Base-by-base conservation (phyloP, 129 eudicot species). In the Deinandra increscens region DNA sequence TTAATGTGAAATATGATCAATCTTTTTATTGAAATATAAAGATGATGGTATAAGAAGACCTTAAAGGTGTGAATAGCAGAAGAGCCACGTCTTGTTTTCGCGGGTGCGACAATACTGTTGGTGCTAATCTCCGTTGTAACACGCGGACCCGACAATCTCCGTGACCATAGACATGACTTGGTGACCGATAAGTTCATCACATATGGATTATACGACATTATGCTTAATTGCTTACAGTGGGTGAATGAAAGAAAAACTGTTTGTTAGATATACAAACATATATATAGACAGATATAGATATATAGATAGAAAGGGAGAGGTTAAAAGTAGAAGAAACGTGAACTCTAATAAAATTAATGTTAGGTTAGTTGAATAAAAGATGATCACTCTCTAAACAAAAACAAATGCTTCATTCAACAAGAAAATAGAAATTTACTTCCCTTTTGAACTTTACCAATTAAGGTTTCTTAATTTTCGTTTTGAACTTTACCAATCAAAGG, bases 41-140 rank as follows among this genome's bases (percentile, higher is more conserved):
- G 26, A 39, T 22, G 9, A 39, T 19, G 37, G 8, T 39, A 43
- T 31, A 4, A 44, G 29, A 51, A 18, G 22, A 74, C 79, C 79
- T 74, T 39, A 54, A 74, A 65, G 2, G 72, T 65, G 39, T 17
- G 49, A 74, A 29, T 51, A 73, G 56, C 56, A 37, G 42, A 51
- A 5, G 17, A 39, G 10, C 54, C 43, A 51, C 13, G 22, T 4
- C 46, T 50, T 41, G 31, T 26, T 48, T 73, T 63, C 4, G 53
- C 17, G 0, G 17, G 14, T n/a, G 7, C 1, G 45, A 43, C 58
- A 43, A 45, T 37, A 37, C 5, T 33, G 37, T 72, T 60, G 34
- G 54, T 13, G 49, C 37, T 58, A 59, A 43, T 11, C 26, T 48
- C 8, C 18, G 5, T 36, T 36, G 5, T 3, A 36, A 6, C 39